These are phyloP conservation scores for Nepenthes gracilis DNA, from an alignment of 148 eudicot species.

Conservation along the genomic window DNA sequence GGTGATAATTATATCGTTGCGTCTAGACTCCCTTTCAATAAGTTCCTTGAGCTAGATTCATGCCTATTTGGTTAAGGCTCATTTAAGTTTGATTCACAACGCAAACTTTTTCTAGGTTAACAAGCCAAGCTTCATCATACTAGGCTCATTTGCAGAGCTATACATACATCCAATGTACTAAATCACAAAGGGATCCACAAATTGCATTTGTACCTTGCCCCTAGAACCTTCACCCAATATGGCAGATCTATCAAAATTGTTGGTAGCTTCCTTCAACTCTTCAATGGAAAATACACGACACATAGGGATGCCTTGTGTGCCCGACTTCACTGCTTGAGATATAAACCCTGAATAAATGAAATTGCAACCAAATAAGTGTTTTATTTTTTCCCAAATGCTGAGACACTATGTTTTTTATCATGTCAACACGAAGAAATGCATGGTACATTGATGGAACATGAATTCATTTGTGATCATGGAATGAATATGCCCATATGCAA, in stretches of 20 bases:
- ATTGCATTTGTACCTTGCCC: constrained; percentile 45
- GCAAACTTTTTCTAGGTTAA: too few species aligned
- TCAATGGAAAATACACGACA: constrained; percentile 40
- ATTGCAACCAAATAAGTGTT: constrained; percentile 1
- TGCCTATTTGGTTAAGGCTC: too few species aligned
- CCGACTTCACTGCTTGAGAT: constrained; percentile 50
- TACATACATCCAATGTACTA: not conserved
- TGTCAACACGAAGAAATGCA: too few species aligned
- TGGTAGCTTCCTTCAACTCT: constrained; percentile 61
- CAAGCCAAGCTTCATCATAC: not conserved
- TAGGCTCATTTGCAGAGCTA: not conserved
- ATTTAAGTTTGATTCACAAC: too few species aligned
- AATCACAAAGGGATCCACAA: not conserved
- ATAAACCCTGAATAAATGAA: constrained; percentile 34
- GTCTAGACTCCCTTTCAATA: too few species aligned
- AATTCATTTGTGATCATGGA: too few species aligned
- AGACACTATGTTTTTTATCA: too few species aligned
- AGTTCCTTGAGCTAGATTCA: too few species aligned
- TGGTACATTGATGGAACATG: too few species aligned
- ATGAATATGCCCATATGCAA: too few species aligned
- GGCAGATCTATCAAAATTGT: constrained; percentile 39
- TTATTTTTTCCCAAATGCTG: not conserved
- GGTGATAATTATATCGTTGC: too few species aligned
- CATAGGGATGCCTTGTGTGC: constrained; percentile 36
- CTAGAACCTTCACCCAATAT: constrained; percentile 56